Base-by-base conservation (phyloP, 2,329 filamentous ascomycete species). In the Cladosporium sphaerospermum region DNA sequence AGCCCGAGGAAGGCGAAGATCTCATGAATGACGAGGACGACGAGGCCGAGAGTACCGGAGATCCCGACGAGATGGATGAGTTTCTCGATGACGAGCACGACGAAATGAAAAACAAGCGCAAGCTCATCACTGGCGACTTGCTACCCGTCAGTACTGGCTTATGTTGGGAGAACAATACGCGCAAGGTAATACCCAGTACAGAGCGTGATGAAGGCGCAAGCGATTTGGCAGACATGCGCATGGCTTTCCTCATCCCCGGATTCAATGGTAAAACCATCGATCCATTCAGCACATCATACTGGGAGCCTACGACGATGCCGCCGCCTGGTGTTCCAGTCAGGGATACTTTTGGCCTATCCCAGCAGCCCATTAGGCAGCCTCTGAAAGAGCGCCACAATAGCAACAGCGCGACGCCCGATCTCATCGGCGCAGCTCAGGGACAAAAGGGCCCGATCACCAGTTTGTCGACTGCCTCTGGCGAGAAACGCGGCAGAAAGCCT, bases 11-110 rank as follows among this genome's bases (percentile, higher is more conserved):
- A 79, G 75, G 91, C 54, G 85, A 86, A 61, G 83, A 88, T 54
- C 69, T 86, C 2, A 73, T 79, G 45, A 81, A 80, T 3, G 83
- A 85, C 54, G 81, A 80, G 31, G 83, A 85, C 53, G 83, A 86
- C 5, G 78, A 82, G 47, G 81, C 85, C 9, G 85, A 86, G 23
- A 85, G 87, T 41, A 83, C 86, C 46, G 78, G 88, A 9, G 85
- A 83, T n/a, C 86, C 88, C 13, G 86, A 88, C 57, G 90, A 95
- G 55, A 86, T 96, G 84, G 88, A 89, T 3, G 91, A 84, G 14
- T 96, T 96, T 64, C 75, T 96, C 1, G 91, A 96, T 61, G 89
- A 95, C 62, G 88, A 88, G 5, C 88, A 95, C 23, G 66, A 68
- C 52, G 58, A 57, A 50, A 88, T 93, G 69, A 64, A 79, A 73